A percentile compares a stretch with the other conserved stretches of the same genome.
Evolutionary conservation across 352 stramenopile species (phyloP).

Genomic region (Peronospora destructor): DNA sequence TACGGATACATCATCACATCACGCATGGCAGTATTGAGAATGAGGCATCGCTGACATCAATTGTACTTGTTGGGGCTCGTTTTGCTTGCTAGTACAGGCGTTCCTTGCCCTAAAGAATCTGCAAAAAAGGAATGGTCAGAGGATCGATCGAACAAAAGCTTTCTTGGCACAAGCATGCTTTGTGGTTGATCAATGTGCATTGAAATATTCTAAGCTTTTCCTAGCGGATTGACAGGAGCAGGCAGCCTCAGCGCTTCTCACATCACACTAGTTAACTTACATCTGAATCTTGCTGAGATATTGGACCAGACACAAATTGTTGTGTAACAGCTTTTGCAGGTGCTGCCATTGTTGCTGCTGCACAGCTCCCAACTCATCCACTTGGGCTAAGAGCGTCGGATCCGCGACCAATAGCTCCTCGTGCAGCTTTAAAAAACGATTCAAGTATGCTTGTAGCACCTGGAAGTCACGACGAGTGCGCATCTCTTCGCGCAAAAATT

Average conservation of each 20-base stretch:
- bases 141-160: no score
- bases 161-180: no score
- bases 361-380: slow-evolving; percentile 45
- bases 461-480: slow-evolving; percentile 62
- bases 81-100: no score
- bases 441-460: slow-evolving; percentile 78
- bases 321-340: slow-evolving; percentile 72
- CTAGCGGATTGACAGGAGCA: no score
- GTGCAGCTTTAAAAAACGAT: slow-evolving; percentile 83
- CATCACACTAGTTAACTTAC: slow-evolving; percentile 29
- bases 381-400: slow-evolving; percentile 40
- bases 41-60: no score
- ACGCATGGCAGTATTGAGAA: no score
- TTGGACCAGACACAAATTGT: slow-evolving; percentile 83
- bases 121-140: no score
- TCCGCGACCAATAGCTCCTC: slow-evolving; percentile 64
- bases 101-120: no score
- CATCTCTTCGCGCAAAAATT: slow-evolving; percentile 63
- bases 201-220: no score
- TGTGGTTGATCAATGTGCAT: no score
- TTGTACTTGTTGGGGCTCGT: no score
- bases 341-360: slow-evolving; percentile 79
- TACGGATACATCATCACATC: slow-evolving; percentile 9
- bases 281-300: slow-evolving; percentile 87
- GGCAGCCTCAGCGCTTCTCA: no score